phyloP scores from a whole-genome alignment of 2,329 filamentous ascomycete species.

The Epichloe bromicola region DNA sequence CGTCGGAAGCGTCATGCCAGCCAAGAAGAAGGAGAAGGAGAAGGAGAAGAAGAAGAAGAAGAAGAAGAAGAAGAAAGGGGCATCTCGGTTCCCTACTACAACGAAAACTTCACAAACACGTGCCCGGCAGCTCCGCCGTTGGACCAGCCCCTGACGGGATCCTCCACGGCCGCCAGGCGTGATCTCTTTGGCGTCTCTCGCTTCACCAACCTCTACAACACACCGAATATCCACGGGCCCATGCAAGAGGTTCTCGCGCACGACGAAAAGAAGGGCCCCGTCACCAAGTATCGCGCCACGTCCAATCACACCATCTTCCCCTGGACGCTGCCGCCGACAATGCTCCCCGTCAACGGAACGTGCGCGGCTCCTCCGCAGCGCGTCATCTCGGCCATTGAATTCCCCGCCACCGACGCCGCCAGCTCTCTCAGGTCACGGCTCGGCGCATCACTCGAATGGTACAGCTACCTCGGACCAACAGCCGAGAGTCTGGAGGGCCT shows the following conservation, averaged over 20 bases:
- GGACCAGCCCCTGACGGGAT: constrained; percentile 55
- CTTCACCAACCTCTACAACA: constrained; percentile 67
- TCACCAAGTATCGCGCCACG: constrained; percentile 33
- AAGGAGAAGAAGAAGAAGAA: not conserved
- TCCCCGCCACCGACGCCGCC: constrained; percentile 33
- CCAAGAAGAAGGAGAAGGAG: not conserved
- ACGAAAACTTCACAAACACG: constrained; percentile 37
- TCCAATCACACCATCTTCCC: constrained; percentile 81
- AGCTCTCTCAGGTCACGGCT: constrained; percentile 20
- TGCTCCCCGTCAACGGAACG: constrained; percentile 66
- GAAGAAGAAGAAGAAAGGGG: not conserved
- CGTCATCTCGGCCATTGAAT: constrained; percentile 55
- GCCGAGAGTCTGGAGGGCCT: constrained; percentile 42
- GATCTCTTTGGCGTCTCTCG: constrained; percentile 86
- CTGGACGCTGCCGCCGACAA: constrained; percentile 71
- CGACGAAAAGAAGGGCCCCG: constrained; percentile 31
- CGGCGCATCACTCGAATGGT: constrained; percentile 21
- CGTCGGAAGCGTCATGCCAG: constrained; percentile 4
- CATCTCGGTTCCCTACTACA: constrained; percentile 23
- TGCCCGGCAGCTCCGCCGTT: constrained; percentile 51
- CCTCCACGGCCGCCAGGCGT: constrained; percentile 61
- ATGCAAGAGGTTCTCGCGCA: constrained; percentile 25
- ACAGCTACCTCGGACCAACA: constrained; percentile 27
- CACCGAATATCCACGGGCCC: constrained; percentile 48
- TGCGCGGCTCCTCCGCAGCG: constrained; percentile 60